phyloP scores from a whole-genome alignment of 495 filamentous ascomycete species.

The Cairneyella variabilis region DNA sequence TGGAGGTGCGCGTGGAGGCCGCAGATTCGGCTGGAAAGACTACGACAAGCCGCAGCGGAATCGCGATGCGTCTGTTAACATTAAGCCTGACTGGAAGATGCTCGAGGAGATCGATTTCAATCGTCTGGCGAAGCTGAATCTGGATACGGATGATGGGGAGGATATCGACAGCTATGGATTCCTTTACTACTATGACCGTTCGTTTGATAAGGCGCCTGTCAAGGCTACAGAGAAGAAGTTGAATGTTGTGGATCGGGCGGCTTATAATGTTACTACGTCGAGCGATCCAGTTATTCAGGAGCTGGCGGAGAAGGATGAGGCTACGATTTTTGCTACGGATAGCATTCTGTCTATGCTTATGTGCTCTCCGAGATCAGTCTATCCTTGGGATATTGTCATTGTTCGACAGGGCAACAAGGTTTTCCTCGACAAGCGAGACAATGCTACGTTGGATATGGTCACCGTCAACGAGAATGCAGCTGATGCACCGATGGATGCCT shows the following conservation, averaged over 20 bases:
- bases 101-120: conserved; percentile 98
- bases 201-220: conserved; percentile 86
- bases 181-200: conserved; percentile 94
- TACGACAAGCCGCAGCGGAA: conserved; percentile 97
- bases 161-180: conserved; percentile 94
- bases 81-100: conserved; percentile 92
- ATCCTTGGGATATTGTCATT: conserved; percentile 97
- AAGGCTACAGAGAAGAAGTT: conserved; percentile 85
- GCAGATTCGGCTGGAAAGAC: conserved; percentile 97
- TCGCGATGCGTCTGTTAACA: conserved; percentile 88
- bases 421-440: conserved; percentile 97
- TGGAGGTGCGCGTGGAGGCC: conserved; percentile 57
- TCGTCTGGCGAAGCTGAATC: conserved; percentile 88
- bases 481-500: conserved; percentile 85
- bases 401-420: conserved; percentile 87
- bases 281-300: conserved; percentile 96
- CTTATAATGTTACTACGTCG: conserved; percentile 96
- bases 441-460: conserved; percentile 89
- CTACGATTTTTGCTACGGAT: conserved; percentile 94
- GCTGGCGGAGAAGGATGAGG: conserved; percentile 92
- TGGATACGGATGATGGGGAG: conserved; percentile 91
- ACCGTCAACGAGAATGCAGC: conserved; percentile 99
- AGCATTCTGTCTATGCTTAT: conserved; percentile 98
- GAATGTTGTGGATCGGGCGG: conserved; percentile 81
- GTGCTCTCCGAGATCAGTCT: conserved; percentile 92